Conservation (phyloP, 441 rosid genomes). For the Arabidopsis lyrata region DNA sequence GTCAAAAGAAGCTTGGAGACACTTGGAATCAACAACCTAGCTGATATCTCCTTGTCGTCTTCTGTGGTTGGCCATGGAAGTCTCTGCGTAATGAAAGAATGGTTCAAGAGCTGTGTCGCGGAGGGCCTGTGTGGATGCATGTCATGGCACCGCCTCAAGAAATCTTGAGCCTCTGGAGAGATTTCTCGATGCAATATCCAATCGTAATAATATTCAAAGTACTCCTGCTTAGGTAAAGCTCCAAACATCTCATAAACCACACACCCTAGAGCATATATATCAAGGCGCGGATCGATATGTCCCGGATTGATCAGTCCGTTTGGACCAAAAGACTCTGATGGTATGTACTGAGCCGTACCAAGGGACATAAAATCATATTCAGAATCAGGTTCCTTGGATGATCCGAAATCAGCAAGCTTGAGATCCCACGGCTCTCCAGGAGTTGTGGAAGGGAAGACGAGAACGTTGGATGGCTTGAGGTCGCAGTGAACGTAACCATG, state of each 20-base stretch:
- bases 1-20: not conserved
- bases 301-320: not conserved
- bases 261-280: conserved; percentile 29
- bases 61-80: not conserved
- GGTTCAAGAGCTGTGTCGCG: not conserved
- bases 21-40: not conserved
- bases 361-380: not conserved
- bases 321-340: not conserved
- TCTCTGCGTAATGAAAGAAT: not conserved
- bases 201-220: not conserved
- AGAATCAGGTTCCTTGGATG: not conserved
- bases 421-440: conserved; percentile 17
- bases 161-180: not conserved
- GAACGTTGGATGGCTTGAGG: conserved; percentile 32
- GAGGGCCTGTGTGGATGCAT: not conserved
- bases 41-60: not conserved
- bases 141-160: not conserved
- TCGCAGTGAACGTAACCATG: conserved; percentile 29
- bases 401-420: conserved; percentile 33
- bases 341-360: conserved; percentile 3
- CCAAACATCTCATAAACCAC: conserved; percentile 23
- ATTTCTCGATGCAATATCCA: not conserved
- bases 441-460: not conserved
- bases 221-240: not conserved
- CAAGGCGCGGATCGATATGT: not conserved